These are phyloP conservation scores for Salvia hispanica DNA, from an alignment of 257 asterid species.

Conservation along the genomic window DNA sequence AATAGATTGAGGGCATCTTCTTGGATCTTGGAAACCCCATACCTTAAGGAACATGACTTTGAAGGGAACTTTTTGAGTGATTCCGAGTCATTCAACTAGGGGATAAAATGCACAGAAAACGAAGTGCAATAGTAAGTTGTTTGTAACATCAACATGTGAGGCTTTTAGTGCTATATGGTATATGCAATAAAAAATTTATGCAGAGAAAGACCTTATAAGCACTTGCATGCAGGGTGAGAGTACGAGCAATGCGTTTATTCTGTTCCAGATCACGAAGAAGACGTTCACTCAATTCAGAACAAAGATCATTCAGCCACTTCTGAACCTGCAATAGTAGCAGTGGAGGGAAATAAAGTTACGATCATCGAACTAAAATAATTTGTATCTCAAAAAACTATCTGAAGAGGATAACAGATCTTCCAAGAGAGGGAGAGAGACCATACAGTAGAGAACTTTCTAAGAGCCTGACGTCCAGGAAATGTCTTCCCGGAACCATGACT, in stretches of 20 bases:
- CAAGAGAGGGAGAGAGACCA: not conserved
- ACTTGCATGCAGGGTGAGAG: constrained; percentile 81
- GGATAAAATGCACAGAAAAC: constrained; percentile 26
- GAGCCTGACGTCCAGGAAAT: constrained; percentile 90
- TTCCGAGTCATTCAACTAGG: constrained; percentile 64
- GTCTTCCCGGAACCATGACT: constrained; percentile 98
- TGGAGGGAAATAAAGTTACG: constrained; percentile 20
- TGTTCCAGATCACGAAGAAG: constrained; percentile 83
- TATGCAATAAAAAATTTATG: constrained; percentile 23
- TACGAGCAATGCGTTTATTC: constrained; percentile 88
- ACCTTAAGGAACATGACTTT: constrained; percentile 82
- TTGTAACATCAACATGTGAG: constrained; percentile 3
- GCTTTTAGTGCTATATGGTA: not conserved
- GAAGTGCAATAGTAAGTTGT: constrained; percentile 7
- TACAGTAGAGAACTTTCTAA: constrained; percentile 66
- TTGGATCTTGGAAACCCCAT: constrained; percentile 80
- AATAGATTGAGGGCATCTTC: constrained; percentile 83
- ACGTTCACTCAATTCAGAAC: constrained; percentile 90
- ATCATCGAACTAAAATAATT: not conserved
- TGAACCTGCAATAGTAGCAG: constrained; percentile 59
- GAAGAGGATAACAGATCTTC: constrained; percentile 25
- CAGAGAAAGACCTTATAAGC: constrained; percentile 70
- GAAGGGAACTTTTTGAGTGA: constrained; percentile 84
- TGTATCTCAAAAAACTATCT: not conserved
- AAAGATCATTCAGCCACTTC: constrained; percentile 81